Percentiles rank a stretch among this genome's conserved stretches.
phyloP scores from a whole-genome alignment of 2,329 filamentous ascomycete species.

The Colletotrichum simmondsii region DNA sequence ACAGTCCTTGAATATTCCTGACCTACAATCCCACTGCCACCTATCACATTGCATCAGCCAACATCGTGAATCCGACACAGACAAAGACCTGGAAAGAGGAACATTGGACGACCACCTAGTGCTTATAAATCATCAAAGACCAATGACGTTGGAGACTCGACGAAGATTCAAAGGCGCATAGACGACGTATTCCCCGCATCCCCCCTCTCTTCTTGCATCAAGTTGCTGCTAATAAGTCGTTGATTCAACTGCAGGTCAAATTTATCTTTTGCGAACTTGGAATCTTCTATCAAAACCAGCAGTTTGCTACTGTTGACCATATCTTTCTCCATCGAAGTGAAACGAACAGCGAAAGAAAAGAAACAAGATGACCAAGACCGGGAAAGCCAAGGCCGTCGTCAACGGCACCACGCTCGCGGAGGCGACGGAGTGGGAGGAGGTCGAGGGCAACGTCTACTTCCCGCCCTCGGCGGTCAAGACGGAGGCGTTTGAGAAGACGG shows the following conservation, averaged over 20 bases:
- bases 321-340: neutral
- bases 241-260: neutral
- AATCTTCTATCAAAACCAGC: neutral
- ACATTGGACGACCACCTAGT: neutral
- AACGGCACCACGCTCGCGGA: conserved; percentile 62
- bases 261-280: no score
- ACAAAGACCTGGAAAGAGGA: neutral
- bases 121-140: conserved; percentile 30
- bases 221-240: neutral
- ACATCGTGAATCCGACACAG: neutral
- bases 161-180: conserved; percentile 8
- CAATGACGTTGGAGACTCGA: conserved; percentile 27
- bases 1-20: no score
- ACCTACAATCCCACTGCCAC: no score
- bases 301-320: neutral
- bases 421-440: conserved; percentile 61
- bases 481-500: conserved; percentile 55
- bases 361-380: conserved; percentile 37
- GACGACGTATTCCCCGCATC: conserved; percentile 10
- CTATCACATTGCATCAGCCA: neutral
- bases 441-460: conserved; percentile 70
- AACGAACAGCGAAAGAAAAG: neutral
- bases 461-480: conserved; percentile 57
- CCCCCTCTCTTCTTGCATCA: neutral
- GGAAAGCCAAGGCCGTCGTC: conserved; percentile 55